A percentile compares a stretch with the other conserved stretches of the same genome.
phyloP scores from a whole-genome alignment of 2,329 filamentous ascomycete genomes.

The Verticillium tricorpus region DNA sequence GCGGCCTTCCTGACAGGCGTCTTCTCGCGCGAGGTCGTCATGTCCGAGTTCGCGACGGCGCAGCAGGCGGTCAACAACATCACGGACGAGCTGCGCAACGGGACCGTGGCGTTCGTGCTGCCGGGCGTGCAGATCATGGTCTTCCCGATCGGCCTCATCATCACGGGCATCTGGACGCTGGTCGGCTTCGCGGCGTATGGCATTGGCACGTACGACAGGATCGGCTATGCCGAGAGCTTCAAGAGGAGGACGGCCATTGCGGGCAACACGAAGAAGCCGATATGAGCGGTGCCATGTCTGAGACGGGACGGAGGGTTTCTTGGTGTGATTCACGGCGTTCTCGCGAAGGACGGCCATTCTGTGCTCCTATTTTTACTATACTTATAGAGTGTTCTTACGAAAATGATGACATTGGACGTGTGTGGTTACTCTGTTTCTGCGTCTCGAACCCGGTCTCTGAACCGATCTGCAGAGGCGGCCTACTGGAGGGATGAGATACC shows the following conservation, averaged over 20 bases:
- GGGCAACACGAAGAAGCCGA: conserved; percentile 22
- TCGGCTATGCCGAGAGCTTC: conserved; percentile 62
- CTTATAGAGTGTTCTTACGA: neutral
- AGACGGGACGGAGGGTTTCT: neutral
- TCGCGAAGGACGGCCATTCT: neutral
- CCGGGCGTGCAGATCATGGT: conserved; percentile 65
- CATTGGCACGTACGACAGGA: conserved; percentile 62
- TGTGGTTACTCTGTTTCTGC: neutral
- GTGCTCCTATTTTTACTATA: neutral
- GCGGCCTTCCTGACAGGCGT: conserved; percentile 68
- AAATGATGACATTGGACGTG: neutral
- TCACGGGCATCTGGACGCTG: conserved; percentile 59
- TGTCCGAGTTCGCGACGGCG: conserved; percentile 45
- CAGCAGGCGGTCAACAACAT: conserved; percentile 45
- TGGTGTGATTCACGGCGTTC: neutral
- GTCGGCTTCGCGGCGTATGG: conserved; percentile 54
- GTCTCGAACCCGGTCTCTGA: neutral
- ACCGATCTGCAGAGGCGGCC: neutral
- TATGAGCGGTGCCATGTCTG: conserved; percentile 4
- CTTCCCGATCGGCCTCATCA: conserved; percentile 64
- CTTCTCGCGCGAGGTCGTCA: conserved; percentile 55
- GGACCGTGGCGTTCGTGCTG: conserved; percentile 60
- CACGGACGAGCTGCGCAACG: conserved; percentile 39
- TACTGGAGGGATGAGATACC: too few relatives aligned
- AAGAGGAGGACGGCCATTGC: conserved; percentile 42